These are phyloP conservation scores for Parmales sp. DNA, from an alignment of 108 stramenopile species.

Conservation along the genomic window DNA sequence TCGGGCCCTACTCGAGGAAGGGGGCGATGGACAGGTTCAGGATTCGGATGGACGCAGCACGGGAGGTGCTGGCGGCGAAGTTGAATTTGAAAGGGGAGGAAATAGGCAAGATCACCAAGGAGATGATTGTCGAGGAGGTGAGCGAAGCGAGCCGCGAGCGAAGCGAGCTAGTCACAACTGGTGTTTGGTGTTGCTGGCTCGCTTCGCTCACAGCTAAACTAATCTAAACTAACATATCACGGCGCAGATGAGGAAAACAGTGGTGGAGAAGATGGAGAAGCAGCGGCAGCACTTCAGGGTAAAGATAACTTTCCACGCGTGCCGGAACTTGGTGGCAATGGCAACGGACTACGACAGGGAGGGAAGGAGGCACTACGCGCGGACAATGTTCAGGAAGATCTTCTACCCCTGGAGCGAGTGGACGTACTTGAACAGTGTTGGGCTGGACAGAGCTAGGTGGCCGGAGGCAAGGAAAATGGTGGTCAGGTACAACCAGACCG, in stretches of 20 bases:
- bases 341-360: background rate
- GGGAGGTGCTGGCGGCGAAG: background rate
- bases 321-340: background rate
- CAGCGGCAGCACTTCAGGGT: background rate
- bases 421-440: background rate
- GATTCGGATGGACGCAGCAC: background rate
- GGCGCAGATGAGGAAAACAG: background rate
- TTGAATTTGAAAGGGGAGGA: background rate
- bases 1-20: background rate
- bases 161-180: too few relatives aligned
- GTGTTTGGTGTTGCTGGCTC: too few relatives aligned
- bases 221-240: too few relatives aligned
- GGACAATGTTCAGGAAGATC: background rate
- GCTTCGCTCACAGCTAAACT: too few relatives aligned
- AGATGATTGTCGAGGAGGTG: slow-evolving; percentile 9
- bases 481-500: slow-evolving; percentile 12
- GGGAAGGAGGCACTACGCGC: background rate
- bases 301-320: background rate
- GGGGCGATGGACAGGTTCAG: background rate
- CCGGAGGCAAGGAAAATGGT: background rate
- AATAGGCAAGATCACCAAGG: background rate
- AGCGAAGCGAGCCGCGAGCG: too few relatives aligned
- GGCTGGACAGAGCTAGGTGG: background rate
- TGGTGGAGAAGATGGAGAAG: slow-evolving; percentile 4
- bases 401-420: slow-evolving; percentile 3